Evolutionary conservation across 805 yeast species (phyloP), one percentile per base, ranked within the genome.

Genomic region (Tetrapisispora namnaoensis): DNA sequence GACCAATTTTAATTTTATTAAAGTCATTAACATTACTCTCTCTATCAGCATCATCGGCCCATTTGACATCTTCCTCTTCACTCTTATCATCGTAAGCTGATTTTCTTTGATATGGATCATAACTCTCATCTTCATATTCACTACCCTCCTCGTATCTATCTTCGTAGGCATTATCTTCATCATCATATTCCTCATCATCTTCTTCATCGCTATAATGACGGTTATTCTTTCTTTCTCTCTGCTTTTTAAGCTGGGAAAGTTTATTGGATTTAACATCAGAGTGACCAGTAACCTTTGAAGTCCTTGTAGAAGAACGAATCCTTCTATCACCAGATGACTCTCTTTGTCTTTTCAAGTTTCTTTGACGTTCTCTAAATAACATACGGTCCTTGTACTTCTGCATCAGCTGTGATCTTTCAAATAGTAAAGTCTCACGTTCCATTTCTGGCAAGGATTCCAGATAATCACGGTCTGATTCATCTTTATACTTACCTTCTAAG

Each of bases 351-450:
- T 59, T 57, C 37, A 62, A 54, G 22, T 78, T 79, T 60, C 72
- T 78, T 57, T 87, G 83, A 68, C 98, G 83, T 62, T 87, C 83
- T 28, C 86, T 88, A 59, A 95, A 79, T 58, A 84, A 82, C 63
- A 78, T 78, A 61, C 88, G 80, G 69, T 93, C 98, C 51, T 86
- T 82, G 68, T 74, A 90, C 55, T 85, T 80, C 66, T 91, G 95
- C 80, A 87, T 78, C 53, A 86, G 95, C 68, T 89, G 96, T 9
- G 87, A 79, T 67, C 99, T 86, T 49, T 91, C 98, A 58, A 87
- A 93, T 49, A 93, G 75, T 49, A 89, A 79, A 57, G 85, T 82
- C 71, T 93, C 99, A 61, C 98, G 83, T 60, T 86, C 86, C 65
- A 93, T 79, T 72, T 93, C 99, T 49, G 91, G 95, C 81, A 93